Percentiles rank a stretch among this genome's conserved stretches.
Conservation (phyloP, 176 grass and related monocot species). For the Aegilops speltoides region DNA sequence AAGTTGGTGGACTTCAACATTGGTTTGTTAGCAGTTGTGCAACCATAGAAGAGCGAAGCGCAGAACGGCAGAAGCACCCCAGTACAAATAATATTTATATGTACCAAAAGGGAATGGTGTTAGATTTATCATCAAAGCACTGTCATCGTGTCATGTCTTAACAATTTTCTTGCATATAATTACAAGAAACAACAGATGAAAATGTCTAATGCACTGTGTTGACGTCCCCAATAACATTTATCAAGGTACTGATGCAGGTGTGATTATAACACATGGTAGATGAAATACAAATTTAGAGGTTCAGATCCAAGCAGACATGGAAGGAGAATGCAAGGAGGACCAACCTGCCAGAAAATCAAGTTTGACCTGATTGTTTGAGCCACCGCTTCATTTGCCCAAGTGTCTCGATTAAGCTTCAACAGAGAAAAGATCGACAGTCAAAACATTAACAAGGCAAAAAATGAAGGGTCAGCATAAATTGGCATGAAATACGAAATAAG, state of each 20-base stretch:
- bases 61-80: not conserved
- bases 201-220: not conserved
- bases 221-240: not conserved
- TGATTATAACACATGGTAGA: not conserved
- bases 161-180: not conserved
- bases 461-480: not conserved
- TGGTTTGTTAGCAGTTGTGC: not conserved
- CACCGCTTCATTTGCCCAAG: slow-evolving; percentile 90
- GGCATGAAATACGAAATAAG: slow-evolving; percentile 9
- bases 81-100: not conserved
- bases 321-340: not conserved
- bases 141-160: not conserved
- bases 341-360: slow-evolving; percentile 99
- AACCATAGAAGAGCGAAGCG: not conserved
- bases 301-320: not conserved
- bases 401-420: slow-evolving; percentile 91
- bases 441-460: slow-evolving; percentile 24
- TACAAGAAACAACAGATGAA: not conserved
- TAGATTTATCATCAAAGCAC: not conserved
- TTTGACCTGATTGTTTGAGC: slow-evolving; percentile 86
- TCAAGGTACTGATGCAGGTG: not conserved
- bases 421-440: slow-evolving; percentile 7
- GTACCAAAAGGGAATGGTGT: not conserved
- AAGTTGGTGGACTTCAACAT: not conserved
- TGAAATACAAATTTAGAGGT: not conserved